Evolutionary conservation across 2,329 filamentous ascomycete species (phyloP), one percentile per base, ranked within the genome.

Genomic region (Diaporthe sp.): DNA sequence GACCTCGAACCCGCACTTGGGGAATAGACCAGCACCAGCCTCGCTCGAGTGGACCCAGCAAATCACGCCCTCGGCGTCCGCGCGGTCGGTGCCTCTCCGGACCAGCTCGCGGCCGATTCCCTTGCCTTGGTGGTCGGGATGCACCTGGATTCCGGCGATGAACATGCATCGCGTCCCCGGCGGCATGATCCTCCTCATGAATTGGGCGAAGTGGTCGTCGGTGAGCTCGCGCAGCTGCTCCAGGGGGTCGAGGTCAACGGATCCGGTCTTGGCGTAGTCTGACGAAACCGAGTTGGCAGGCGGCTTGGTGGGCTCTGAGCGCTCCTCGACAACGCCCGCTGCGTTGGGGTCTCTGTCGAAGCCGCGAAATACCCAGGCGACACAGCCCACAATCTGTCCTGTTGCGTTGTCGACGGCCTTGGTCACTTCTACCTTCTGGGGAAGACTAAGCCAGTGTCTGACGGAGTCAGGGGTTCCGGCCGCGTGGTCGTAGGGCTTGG

Each of bases 21-120:
- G 76, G 52, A 82, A 84, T 72, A 81, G 75, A 22, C 25, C 67
- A 78, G 78, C 81, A 2, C 78, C 81, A 3, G 77, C 78, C 71
- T 82, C 81, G 10, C 82, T 84, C 28, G 82, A 81, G 72, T 83
- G 81, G 58, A 82, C 82, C 82, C 82, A 84, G 42, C 78, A 79
- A 50, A 83, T 81, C 12, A 79, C 79, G 2, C 77, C 76, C 40
- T 78, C 71, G 6, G 77, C 74, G 66, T 83, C 82, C 66, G 81
- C 81, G 12, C 80, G 76, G 17, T 77, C 72, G 4, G 80, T 81
- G 8, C 83, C 84, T 74, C 79, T 82, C 10, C 74, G 74, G 76
- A 85, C 80, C 58, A 86, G 69, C 22, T 76, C 78, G 1, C 77
- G 77, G 8, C 83, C 84, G 8, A 85, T 77, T 10, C 84, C 84